Conservation (phyloP, 1,284 basidiomycete species). For the Apiotrichum mycotoxinovorans region DNA sequence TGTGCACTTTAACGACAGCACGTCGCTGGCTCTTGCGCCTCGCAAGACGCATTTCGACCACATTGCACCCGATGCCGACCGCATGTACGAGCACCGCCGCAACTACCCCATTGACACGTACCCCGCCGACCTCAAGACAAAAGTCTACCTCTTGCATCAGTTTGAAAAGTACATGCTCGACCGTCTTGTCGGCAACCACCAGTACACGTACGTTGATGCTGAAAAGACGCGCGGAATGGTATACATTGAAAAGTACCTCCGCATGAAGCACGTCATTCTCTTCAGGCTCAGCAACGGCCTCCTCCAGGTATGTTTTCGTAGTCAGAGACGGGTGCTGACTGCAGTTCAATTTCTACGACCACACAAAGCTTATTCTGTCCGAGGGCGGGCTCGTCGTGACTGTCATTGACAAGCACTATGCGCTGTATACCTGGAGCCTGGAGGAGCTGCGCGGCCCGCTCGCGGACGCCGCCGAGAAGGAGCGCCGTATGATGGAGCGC, state of each 20-base stretch:
- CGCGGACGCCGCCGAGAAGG: slow-evolving; percentile 34
- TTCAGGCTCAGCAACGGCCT: slow-evolving; percentile 94
- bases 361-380: slow-evolving; percentile 88
- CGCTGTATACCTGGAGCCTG: slow-evolving; percentile 70
- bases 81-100: slow-evolving; percentile 31
- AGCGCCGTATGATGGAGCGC: slow-evolving; percentile 35
- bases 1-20: slow-evolving; percentile 94
- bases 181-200: slow-evolving; percentile 70
- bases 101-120: slow-evolving; percentile 43
- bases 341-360: slow-evolving; percentile 95
- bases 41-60: slow-evolving; percentile 87
- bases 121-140: slow-evolving; percentile 66
- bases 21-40: slow-evolving; percentile 75
- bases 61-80: slow-evolving; percentile 51
- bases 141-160: slow-evolving; percentile 85
- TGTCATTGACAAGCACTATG: slow-evolving; percentile 85
- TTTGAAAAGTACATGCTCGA: slow-evolving; percentile 92
- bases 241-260: slow-evolving; percentile 90
- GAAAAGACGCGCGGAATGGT: slow-evolving; percentile 75
- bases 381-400: slow-evolving; percentile 72
- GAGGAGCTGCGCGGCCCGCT: slow-evolving; percentile 61
- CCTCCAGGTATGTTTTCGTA: slow-evolving; percentile 79
- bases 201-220: slow-evolving; percentile 70
- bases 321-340: slow-evolving; percentile 6
- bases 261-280: slow-evolving; percentile 94